Conservation (phyloP, 1,284 basidiomycete species). For the Ganoderma resinaceum region DNA sequence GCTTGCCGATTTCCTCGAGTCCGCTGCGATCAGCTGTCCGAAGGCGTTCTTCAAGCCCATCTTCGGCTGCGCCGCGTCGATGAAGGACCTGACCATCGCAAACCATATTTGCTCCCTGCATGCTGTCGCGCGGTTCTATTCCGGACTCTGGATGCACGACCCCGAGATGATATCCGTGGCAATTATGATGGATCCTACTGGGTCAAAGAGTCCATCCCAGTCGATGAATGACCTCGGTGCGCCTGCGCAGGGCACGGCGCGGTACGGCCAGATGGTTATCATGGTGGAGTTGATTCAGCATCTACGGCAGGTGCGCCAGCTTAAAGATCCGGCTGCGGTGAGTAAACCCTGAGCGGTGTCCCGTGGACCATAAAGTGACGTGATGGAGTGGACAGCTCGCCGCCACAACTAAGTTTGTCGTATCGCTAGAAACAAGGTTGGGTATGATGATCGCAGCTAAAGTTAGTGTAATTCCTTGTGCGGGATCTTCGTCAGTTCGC, state of each 20-base stretch:
- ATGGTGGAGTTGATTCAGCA: conserved; percentile 68
- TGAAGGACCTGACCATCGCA: conserved; percentile 61
- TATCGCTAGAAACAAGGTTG: conserved; percentile 63
- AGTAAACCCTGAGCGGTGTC: conserved; percentile 22
- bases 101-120: conserved; percentile 64
- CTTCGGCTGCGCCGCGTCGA: conserved; percentile 72
- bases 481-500: background rate
- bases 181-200: conserved; percentile 59
- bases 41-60: conserved; percentile 79
- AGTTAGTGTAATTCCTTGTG: conserved; percentile 45
- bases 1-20: conserved; percentile 57
- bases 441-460: conserved; percentile 66
- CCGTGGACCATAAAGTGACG: background rate
- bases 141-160: conserved; percentile 74
- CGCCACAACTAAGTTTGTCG: conserved; percentile 54
- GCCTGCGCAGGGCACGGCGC: conserved; percentile 52
- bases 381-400: conserved; percentile 40
- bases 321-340: conserved; percentile 49
- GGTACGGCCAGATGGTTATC: conserved; percentile 71
- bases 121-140: conserved; percentile 58
- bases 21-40: conserved; percentile 60
- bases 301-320: conserved; percentile 52
- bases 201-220: conserved; percentile 29
- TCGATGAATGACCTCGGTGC: conserved; percentile 33
- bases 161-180: conserved; percentile 81